Conservation (phyloP, 371 early-diverging fungal genomes). For the Lichtheimia ornata region DNA sequence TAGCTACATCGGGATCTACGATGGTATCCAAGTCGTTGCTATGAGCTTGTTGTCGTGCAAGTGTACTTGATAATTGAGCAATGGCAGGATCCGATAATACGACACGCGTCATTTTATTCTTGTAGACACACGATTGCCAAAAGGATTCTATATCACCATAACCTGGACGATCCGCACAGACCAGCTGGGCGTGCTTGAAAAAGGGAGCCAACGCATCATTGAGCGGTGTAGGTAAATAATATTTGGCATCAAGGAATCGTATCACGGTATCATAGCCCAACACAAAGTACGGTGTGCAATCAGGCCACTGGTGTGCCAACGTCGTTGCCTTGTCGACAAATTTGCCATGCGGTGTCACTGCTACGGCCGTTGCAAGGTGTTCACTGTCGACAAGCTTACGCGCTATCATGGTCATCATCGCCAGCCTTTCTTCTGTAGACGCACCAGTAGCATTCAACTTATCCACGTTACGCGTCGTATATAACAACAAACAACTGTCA, state of each 20-base stretch:
- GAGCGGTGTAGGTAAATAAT: conserved; percentile 44
- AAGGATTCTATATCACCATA: conserved; percentile 14
- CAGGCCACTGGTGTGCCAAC: conserved; percentile 16
- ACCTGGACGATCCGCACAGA: conserved; percentile 55
- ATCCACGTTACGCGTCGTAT: conserved; percentile 63
- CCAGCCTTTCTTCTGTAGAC: conserved; percentile 41
- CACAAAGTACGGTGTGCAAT: conserved; percentile 55
- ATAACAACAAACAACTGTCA: conserved; percentile 48
- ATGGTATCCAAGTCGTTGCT: background rate
- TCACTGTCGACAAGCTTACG: conserved; percentile 11
- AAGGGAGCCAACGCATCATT: conserved; percentile 48
- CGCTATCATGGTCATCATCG: conserved; percentile 60
- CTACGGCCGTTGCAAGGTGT: conserved; percentile 35
- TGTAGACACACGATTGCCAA: conserved; percentile 19
- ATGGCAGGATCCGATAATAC: conserved; percentile 11
- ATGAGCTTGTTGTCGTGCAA: conserved; percentile 15
- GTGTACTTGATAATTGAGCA: conserved; percentile 29
- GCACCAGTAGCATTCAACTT: conserved; percentile 54
- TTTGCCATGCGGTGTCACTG: conserved; percentile 51
- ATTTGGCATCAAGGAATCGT: conserved; percentile 63
- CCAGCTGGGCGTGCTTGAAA: conserved; percentile 42
- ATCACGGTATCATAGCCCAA: conserved; percentile 65
- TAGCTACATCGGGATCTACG: conserved; percentile 8
- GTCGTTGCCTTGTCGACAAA: conserved; percentile 63
- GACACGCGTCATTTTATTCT: conserved; percentile 21